phyloP scores from a whole-genome alignment of 2,329 filamentous ascomycete genomes.

The Microsporum canis region DNA sequence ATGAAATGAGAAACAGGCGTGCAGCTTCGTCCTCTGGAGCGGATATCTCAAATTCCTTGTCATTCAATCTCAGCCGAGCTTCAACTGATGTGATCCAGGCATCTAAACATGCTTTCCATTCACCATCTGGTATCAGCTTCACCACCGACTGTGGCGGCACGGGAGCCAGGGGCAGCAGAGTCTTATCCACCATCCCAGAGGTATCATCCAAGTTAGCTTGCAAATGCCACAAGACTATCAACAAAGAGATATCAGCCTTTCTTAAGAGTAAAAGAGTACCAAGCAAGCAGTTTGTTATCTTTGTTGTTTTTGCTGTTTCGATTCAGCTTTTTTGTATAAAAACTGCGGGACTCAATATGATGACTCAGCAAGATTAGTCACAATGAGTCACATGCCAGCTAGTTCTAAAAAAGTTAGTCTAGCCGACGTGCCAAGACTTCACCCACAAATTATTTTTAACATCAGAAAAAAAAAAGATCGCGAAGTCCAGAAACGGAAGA shows the following conservation, averaged over 20 bases:
- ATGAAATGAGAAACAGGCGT: constrained; percentile 53
- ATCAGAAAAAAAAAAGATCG: neutral
- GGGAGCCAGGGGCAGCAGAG: constrained; percentile 56
- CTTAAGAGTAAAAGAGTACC: neutral
- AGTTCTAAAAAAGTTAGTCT: neutral
- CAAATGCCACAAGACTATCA: neutral
- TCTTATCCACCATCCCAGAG: neutral
- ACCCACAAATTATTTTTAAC: neutral
- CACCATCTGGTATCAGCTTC: constrained; percentile 51
- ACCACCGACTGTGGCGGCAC: constrained; percentile 62
- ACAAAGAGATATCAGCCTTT: neutral
- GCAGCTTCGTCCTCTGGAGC: constrained; percentile 49
- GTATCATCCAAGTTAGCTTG: neutral
- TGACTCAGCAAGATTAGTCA: neutral
- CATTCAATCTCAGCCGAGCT: constrained; percentile 50
- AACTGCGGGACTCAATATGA: neutral
- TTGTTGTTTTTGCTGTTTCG: neutral
- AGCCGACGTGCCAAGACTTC: constrained; percentile 2
- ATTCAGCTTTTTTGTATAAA: neutral
- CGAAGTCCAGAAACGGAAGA: neutral
- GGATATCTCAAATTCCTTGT: constrained; percentile 43
- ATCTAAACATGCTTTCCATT: constrained; percentile 68
- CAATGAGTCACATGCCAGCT: neutral
- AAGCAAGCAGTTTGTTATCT: neutral
- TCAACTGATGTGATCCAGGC: constrained; percentile 62